phyloP scores from a whole-genome alignment of 2,329 filamentous ascomycete species.

The Talaromyces sp. region DNA sequence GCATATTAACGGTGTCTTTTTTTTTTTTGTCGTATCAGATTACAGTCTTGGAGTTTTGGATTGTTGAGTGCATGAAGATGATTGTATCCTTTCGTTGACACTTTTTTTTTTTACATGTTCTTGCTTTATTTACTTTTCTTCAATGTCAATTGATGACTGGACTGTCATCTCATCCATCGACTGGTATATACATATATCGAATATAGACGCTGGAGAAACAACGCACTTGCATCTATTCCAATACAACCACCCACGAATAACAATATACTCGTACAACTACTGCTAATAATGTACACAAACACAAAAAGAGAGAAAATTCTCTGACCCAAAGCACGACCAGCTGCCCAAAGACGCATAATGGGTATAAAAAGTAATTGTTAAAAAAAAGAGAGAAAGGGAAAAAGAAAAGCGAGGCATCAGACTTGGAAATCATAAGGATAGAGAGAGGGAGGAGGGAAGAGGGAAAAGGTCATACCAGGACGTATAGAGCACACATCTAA shows the following conservation, averaged over 20 bases:
- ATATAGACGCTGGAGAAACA: neutral
- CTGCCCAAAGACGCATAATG: neutral
- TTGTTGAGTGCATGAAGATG: neutral
- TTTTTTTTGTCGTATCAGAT: neutral
- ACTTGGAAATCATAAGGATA: neutral
- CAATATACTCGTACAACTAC: neutral
- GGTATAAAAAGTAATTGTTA: neutral
- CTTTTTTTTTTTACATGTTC: neutral
- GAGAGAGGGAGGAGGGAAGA: neutral
- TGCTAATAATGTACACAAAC: neutral
- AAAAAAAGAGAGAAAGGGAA: neutral
- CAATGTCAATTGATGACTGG: neutral
- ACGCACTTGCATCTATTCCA: neutral
- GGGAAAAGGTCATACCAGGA: slow-evolving; percentile 43
- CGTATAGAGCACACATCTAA: slow-evolving; percentile 58
- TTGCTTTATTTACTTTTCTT: neutral
- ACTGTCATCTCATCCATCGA: neutral
- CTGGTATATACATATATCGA: neutral
- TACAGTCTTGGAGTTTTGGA: neutral
- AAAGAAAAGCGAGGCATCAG: neutral
- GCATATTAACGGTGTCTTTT: neutral
- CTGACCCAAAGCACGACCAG: neutral
- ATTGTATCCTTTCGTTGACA: too few relatives aligned
- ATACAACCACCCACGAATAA: neutral
- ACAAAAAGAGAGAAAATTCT: neutral